Base-by-base conservation (phyloP, 2,329 filamentous ascomycete species). In the Arachnomyces sp. region DNA sequence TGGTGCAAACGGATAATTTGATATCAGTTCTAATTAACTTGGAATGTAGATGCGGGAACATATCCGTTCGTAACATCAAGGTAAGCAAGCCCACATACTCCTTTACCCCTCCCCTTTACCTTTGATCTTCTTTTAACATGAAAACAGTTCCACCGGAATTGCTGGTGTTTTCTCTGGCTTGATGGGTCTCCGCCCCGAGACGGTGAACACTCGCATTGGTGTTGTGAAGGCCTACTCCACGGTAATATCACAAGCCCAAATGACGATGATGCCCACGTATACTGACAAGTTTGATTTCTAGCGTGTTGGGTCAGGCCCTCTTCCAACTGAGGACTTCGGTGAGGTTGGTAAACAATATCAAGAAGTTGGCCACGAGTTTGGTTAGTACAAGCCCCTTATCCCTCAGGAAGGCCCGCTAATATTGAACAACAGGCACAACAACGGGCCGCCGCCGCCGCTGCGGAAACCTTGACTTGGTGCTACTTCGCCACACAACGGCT, bases 151-250 rank as follows among this genome's bases (percentile, higher is more conserved):
- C 50, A 63, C 67, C 38, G 68, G 67, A 43, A 57, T 71, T 8
- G 67, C 66, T 18, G 67, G 67, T 31, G 66, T 66, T 25, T 25
- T 25, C 20, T 25, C 20, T 9, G 20, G 20, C 20, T 9, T 25
- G 5, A 5, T 25, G 9, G 20, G 20, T 5, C 5, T 25, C 20
- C 20, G 20, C 20, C 76, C 74, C 39, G 65, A 68, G 41, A 72
- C 70, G 46, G 70, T 81, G 50, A 70, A 67, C 44, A 70, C 72
- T 45, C 71, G 77, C 40, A 73, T 81, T 50, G 77, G 77, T 40
- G 77, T 81, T 2, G 72, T 80, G 34, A 81, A 81, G 56, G 77
- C 77, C 18, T 81, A 81, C 66, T 79, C 76, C 33, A 78, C 76
- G 20, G 20, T 25, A 25, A 25, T 25, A 25, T 9, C 20, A 25